Evolutionary conservation across 768 basidiomycete genomes (phyloP).

Genomic region (Tylopilus subfusipes): DNA sequence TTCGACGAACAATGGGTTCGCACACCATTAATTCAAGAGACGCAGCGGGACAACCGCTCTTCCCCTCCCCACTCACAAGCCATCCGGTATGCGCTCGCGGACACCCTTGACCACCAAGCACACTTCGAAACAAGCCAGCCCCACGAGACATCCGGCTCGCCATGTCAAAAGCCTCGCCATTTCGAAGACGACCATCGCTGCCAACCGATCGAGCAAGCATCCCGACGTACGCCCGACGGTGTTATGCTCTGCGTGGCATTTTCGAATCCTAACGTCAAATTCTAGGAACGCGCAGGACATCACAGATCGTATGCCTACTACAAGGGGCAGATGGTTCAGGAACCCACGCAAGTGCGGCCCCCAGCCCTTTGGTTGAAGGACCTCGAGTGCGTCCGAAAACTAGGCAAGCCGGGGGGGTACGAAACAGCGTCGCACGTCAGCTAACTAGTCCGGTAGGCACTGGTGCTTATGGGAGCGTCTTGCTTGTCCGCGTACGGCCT

Average conservation of each 20-base stretch:
- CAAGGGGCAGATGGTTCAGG: slow-evolving; percentile 16
- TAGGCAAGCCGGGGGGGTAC: slow-evolving; percentile 31
- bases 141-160: slow-evolving; percentile 16
- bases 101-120: slow-evolving; percentile 9
- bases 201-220: background rate
- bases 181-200: slow-evolving; percentile 11
- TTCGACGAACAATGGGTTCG: slow-evolving; percentile 21
- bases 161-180: background rate
- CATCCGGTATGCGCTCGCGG: slow-evolving; percentile 15
- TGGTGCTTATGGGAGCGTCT: slow-evolving; percentile 41
- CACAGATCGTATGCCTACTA: slow-evolving; percentile 8
- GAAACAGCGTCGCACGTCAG: background rate
- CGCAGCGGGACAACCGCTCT: background rate
- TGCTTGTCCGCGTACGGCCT: slow-evolving; percentile 38
- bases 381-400: slow-evolving; percentile 39
- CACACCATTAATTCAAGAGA: background rate
- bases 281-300: slow-evolving; percentile 21
- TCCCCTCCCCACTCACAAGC: background rate
- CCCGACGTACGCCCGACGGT: slow-evolving; percentile 2
- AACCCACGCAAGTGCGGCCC: slow-evolving; percentile 37
- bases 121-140: background rate
- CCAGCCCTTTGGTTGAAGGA: slow-evolving; percentile 36
- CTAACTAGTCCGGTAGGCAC: slow-evolving; percentile 31
- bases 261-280: slow-evolving; percentile 1
- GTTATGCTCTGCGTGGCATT: background rate